Evolutionary conservation across 2,329 filamentous ascomycete species (phyloP).

Genomic region (Colletotrichum gigasporum): DNA sequence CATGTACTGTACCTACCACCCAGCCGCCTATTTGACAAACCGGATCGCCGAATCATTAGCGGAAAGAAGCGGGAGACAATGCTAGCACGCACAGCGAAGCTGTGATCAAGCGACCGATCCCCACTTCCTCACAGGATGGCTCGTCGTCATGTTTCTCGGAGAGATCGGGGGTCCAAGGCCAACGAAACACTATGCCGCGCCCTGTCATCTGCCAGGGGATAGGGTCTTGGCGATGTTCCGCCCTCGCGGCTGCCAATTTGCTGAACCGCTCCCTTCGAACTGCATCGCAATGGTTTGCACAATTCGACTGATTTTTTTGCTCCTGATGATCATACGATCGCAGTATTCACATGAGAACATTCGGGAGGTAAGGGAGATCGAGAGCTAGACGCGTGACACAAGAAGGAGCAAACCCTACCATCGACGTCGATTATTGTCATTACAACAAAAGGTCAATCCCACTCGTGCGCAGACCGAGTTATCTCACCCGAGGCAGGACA

Average conservation of each 20-base stretch:
- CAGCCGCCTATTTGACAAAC: too few relatives aligned
- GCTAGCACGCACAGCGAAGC: too few relatives aligned
- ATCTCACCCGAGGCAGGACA: background rate
- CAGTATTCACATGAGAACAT: too few relatives aligned
- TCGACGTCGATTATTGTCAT: too few relatives aligned
- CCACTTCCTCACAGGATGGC: background rate
- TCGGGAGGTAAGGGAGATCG: too few relatives aligned
- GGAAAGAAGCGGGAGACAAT: too few relatives aligned
- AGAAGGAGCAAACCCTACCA: too few relatives aligned
- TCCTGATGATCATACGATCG: background rate
- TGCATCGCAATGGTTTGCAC: too few relatives aligned
- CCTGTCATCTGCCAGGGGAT: background rate
- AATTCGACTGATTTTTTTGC: too few relatives aligned
- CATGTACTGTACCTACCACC: too few relatives aligned
- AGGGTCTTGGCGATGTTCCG: background rate
- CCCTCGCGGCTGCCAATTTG: background rate
- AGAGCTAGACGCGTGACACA: too few relatives aligned
- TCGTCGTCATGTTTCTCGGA: background rate
- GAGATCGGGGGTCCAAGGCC: background rate
- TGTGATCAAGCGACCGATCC: background rate
- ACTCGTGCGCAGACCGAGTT: background rate
- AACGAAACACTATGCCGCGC: background rate
- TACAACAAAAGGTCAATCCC: background rate
- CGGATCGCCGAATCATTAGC: too few relatives aligned
- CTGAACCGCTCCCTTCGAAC: background rate